Percentiles rank a stretch among this genome's conserved stretches.
Conservation (phyloP, 331 rosid species). For the Stylosanthes scabra region DNA sequence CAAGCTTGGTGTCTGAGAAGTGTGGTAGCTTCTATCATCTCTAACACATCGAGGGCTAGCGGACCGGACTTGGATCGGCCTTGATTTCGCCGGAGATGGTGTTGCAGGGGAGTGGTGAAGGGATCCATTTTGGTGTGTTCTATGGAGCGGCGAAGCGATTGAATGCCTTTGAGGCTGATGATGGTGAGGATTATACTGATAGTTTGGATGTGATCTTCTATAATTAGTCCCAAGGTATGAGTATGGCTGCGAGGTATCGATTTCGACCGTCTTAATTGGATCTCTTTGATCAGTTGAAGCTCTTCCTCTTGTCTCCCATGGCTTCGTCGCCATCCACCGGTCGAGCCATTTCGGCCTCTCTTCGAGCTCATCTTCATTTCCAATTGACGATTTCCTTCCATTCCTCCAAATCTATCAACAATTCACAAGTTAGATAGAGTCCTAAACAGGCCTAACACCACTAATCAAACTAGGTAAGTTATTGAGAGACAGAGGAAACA, state of each 20-base stretch:
- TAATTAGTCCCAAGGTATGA: slow-evolving; percentile 63
- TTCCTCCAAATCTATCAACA: slow-evolving; percentile 61
- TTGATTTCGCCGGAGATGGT: slow-evolving; percentile 83
- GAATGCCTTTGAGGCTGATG: slow-evolving; percentile 72
- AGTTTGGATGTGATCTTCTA: slow-evolving; percentile 75
- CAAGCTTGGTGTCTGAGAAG: slow-evolving; percentile 89
- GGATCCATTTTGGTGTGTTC: slow-evolving; percentile 59
- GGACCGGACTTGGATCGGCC: slow-evolving; percentile 78
- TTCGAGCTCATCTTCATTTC: slow-evolving; percentile 80
- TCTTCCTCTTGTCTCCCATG: slow-evolving; percentile 85
- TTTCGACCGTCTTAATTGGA: slow-evolving; percentile 77
- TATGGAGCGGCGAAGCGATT: slow-evolving; percentile 72
- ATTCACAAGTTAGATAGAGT: background rate
- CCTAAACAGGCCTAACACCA: background rate
- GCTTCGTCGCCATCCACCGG: slow-evolving; percentile 85
- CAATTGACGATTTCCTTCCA: slow-evolving; percentile 76
- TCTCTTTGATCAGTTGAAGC: slow-evolving; percentile 93
- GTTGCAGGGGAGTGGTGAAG: slow-evolving; percentile 68
- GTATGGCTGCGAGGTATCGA: slow-evolving; percentile 89
- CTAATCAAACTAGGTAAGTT: slow-evolving; percentile 31
- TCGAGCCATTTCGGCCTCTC: slow-evolving; percentile 83
- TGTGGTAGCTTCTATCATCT: slow-evolving; percentile 68
- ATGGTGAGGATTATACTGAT: slow-evolving; percentile 61
- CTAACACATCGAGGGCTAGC: slow-evolving; percentile 76
- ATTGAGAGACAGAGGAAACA: slow-evolving; percentile 20